These are phyloP conservation scores for Termitomyces sp. DNA, from an alignment of 768 basidiomycete genomes.

Conservation along the genomic window DNA sequence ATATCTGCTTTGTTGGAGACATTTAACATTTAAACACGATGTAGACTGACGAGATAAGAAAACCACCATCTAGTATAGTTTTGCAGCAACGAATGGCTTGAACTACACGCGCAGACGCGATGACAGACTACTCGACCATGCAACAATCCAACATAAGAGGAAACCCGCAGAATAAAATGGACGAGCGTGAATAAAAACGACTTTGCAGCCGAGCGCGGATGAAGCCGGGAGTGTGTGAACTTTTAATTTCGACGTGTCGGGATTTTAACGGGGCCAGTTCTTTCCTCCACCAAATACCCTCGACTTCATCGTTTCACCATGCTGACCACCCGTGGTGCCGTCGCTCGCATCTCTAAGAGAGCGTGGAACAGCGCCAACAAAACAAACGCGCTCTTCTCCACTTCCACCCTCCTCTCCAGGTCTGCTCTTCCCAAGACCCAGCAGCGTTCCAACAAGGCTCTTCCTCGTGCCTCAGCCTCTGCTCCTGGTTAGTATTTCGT, in stretches of 20 bases:
- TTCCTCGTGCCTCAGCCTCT: slow-evolving; percentile 46
- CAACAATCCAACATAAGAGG: no score
- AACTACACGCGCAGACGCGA: no score
- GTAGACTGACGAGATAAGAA: no score
- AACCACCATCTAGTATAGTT: no score
- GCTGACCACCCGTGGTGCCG: slow-evolving; percentile 84
- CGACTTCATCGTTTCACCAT: slow-evolving; percentile 46
- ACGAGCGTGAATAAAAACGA: neutral
- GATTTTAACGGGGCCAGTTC: slow-evolving; percentile 24
- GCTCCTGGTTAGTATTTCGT: slow-evolving; percentile 45
- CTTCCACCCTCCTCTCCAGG: slow-evolving; percentile 58
- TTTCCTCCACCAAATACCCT: slow-evolving; percentile 25
- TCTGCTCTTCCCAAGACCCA: slow-evolving; percentile 43
- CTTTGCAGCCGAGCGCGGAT: slow-evolving; percentile 23
- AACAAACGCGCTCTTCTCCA: slow-evolving; percentile 79
- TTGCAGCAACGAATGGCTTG: no score
- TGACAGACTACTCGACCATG: no score
- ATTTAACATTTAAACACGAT: no score
- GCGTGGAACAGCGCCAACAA: slow-evolving; percentile 73
- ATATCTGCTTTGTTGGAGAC: no score
- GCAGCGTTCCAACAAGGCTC: slow-evolving; percentile 44
- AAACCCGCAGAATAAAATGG: no score
- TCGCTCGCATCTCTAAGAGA: slow-evolving; percentile 85
- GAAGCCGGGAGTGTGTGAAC: slow-evolving; percentile 49
- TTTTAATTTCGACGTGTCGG: slow-evolving; percentile 44